Conservation (phyloP, 495 filamentous ascomycete genomes). For the Aspergillus steynii region DNA sequence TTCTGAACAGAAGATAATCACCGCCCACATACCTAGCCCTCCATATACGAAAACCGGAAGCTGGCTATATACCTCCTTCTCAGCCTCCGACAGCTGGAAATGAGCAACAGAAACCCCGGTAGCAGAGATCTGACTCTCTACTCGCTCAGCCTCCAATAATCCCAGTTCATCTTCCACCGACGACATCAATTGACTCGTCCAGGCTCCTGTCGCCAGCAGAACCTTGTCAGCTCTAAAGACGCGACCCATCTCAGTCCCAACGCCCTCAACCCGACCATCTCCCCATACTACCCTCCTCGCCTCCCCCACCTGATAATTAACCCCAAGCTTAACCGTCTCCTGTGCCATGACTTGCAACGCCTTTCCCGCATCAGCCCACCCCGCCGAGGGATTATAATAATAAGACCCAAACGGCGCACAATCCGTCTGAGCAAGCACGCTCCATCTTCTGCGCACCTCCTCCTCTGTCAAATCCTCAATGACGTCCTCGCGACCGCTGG, state of each 20-base stretch:
- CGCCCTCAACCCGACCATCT: slow-evolving; percentile 19
- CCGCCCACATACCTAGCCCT: slow-evolving; percentile 24
- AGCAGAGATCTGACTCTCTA: slow-evolving; percentile 39
- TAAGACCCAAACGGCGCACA: slow-evolving; percentile 26
- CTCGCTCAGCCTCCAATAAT: slow-evolving; percentile 23
- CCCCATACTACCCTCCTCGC: slow-evolving; percentile 25
- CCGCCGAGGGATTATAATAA: slow-evolving; percentile 41
- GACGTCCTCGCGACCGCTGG: slow-evolving; percentile 18
- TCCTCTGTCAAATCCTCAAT: slow-evolving; percentile 27
- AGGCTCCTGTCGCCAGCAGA: slow-evolving; percentile 58
- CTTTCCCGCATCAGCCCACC: slow-evolving; percentile 40
- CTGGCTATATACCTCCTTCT: slow-evolving; percentile 26
- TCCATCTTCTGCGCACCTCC: slow-evolving; percentile 31
- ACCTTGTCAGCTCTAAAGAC: slow-evolving; percentile 41
- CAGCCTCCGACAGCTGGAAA: slow-evolving; percentile 31
- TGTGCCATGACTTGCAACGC: slow-evolving; percentile 35
- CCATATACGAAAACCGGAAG: slow-evolving; percentile 44
- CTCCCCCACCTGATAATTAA: slow-evolving; percentile 34
- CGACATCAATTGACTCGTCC: slow-evolving; percentile 44
- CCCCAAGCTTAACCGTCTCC: slow-evolving; percentile 31
- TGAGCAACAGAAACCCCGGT: slow-evolving; percentile 41
- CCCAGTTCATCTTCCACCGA: slow-evolving; percentile 32
- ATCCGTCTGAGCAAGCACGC: slow-evolving; percentile 30
- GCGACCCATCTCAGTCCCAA: slow-evolving; percentile 34
- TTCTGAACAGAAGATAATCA: neutral